These are phyloP conservation scores for Sordariomycetes sp. DNA, from an alignment of 2,329 filamentous ascomycete genomes.

Conservation along the genomic window DNA sequence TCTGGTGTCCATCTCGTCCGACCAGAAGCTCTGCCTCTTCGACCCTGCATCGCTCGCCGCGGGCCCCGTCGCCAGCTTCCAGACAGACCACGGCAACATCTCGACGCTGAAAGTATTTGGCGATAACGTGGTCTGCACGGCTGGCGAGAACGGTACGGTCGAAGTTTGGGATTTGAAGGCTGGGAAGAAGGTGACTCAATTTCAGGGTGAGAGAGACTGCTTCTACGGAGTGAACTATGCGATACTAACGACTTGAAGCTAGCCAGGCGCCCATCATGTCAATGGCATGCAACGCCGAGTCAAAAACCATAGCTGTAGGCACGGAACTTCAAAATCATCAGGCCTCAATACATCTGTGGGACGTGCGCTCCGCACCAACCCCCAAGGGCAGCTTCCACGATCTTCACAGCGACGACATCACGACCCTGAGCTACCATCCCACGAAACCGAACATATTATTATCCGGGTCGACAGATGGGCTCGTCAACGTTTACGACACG, in stretches of 20 bases:
- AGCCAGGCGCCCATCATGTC: constrained; percentile 48
- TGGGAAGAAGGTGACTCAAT: constrained; percentile 30
- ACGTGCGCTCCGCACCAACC: constrained; percentile 39
- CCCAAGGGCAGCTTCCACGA: constrained; percentile 49
- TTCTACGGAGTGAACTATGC: background rate
- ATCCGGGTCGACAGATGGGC: constrained; percentile 70
- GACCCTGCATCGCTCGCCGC: constrained; percentile 46
- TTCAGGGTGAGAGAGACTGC: constrained; percentile 29
- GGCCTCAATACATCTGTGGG: constrained; percentile 54
- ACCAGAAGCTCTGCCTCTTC: constrained; percentile 60
- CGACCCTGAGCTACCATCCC: constrained; percentile 51
- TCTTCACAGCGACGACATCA: constrained; percentile 60
- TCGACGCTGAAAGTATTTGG: constrained; percentile 48
- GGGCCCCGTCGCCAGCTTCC: constrained; percentile 36
- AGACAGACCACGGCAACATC: constrained; percentile 51
- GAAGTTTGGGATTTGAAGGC: constrained; percentile 56
- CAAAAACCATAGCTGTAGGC: constrained; percentile 58
- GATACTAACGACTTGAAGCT: constrained; percentile 18
- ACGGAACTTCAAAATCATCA: constrained; percentile 61
- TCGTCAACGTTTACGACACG: constrained; percentile 70
- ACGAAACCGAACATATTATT: constrained; percentile 52
- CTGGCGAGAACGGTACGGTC: constrained; percentile 62
- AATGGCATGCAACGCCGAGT: constrained; percentile 48
- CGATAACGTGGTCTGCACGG: constrained; percentile 54
- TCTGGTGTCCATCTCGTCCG: constrained; percentile 58